These are phyloP conservation scores for Calocybe indica DNA, from an alignment of 768 basidiomycete genomes.

Conservation along the genomic window DNA sequence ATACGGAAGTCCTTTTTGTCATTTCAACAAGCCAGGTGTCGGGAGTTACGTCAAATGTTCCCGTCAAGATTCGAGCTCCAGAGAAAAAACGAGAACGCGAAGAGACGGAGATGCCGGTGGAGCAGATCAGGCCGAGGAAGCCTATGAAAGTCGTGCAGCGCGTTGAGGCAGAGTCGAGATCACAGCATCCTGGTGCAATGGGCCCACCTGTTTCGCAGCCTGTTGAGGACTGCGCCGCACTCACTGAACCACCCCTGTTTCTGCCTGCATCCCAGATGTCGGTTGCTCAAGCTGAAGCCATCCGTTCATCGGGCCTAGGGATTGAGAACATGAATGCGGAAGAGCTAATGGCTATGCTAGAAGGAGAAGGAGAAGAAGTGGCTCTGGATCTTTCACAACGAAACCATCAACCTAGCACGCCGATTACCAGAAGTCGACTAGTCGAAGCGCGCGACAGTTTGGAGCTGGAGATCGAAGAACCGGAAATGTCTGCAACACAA, in stretches of 20 bases:
- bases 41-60: slow-evolving; percentile 22
- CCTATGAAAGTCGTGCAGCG: slow-evolving; percentile 46
- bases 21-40: slow-evolving; percentile 70
- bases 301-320: slow-evolving; percentile 59
- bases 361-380: slow-evolving; percentile 55
- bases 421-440: slow-evolving; percentile 5
- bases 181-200: slow-evolving; percentile 5
- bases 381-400: slow-evolving; percentile 29
- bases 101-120: slow-evolving; percentile 26
- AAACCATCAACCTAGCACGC: background rate
- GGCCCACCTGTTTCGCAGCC: slow-evolving; percentile 12
- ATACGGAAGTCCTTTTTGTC: slow-evolving; percentile 61
- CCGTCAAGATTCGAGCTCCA: background rate
- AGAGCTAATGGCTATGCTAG: slow-evolving; percentile 56
- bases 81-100: slow-evolving; percentile 40
- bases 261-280: slow-evolving; percentile 50
- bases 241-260: slow-evolving; percentile 37
- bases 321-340: slow-evolving; percentile 59
- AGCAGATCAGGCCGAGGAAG: slow-evolving; percentile 36
- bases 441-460: slow-evolving; percentile 23
- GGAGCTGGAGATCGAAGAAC: slow-evolving; percentile 28
- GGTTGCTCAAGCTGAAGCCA: slow-evolving; percentile 41
- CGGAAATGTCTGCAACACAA: slow-evolving; percentile 36
- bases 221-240: slow-evolving; percentile 12
- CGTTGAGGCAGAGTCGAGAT: slow-evolving; percentile 13